Base-by-base conservation (phyloP, 2,329 filamentous ascomycete genomes). In the Pestalotiopsis sp. region DNA sequence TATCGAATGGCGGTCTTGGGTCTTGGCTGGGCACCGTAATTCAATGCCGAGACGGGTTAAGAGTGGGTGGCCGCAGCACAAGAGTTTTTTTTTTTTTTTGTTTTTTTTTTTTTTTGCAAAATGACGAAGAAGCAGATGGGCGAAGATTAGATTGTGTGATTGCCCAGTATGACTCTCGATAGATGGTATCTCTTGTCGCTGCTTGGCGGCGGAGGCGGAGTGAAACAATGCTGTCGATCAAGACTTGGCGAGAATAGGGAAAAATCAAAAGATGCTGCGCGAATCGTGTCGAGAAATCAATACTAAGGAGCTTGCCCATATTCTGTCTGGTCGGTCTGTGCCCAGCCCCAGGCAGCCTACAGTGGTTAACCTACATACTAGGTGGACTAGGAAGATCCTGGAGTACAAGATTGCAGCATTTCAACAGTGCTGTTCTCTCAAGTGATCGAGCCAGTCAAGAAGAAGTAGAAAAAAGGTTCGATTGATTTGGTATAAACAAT, bases 181-280 rank as follows among this genome's bases (percentile, higher is more conserved):
- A 71, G 69, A 70, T 59, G 14, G 41, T 65, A 45, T 41, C 36
- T 39, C 64, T 69, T 41, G 68, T 67, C 58, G 59, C 64, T 62
- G 45, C 71, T 72, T 72, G 71, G 71, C 71, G 67, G 65, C 39
- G 67, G 64, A 52, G 52, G 68, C 69, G 65, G 67, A 67, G 67
- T 69, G 67, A 66, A 66, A 69, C 67, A 66, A 64, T 36, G 52
- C 58, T 64, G 67, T 63, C 65, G 67, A 69, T 69, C 67, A 38
- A 31, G 36, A 23, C 67, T 69, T 69, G 67, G 67, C 67, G 67
- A 63, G 31, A 63, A 68, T 66, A 39, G 38, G n/a, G 62, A 31
- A 49, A 62, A 31, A 31, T 13, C 45, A 17, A 52, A 52, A 59
- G 57, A 27, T 59, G 57, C 45, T 20, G 45, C 45, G 45, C 45